Conservation (phyloP, 805 yeast genomes). For the Metschnikowia drakensbergensis region DNA sequence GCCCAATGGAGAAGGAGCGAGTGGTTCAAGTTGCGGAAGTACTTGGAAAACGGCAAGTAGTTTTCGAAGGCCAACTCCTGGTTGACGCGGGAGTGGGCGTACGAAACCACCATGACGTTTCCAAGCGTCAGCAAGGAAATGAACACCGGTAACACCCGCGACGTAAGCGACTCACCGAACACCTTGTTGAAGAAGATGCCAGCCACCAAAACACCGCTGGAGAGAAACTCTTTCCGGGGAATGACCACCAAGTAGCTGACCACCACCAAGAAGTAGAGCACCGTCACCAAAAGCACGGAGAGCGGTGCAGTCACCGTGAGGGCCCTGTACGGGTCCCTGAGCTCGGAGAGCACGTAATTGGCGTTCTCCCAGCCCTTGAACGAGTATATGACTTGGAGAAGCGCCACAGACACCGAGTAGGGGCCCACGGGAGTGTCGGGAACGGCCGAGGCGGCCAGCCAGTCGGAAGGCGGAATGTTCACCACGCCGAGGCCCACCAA, state of each 20-base stretch:
- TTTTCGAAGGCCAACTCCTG: slow-evolving; percentile 53
- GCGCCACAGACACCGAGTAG: slow-evolving; percentile 53
- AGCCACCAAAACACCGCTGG: slow-evolving; percentile 61
- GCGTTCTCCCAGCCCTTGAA: slow-evolving; percentile 73
- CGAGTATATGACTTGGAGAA: slow-evolving; percentile 57
- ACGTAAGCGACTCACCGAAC: slow-evolving; percentile 53
- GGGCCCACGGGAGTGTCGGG: slow-evolving; percentile 22
- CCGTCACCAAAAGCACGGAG: slow-evolving; percentile 50
- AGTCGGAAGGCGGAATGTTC: background rate
- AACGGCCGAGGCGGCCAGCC: background rate
- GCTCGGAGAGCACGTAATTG: slow-evolving; percentile 58
- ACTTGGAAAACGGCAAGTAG: slow-evolving; percentile 47
- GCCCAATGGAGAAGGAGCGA: slow-evolving; percentile 54
- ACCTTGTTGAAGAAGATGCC: slow-evolving; percentile 56
- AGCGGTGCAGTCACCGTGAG: slow-evolving; percentile 58
- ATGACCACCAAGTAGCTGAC: slow-evolving; percentile 56
- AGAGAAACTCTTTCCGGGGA: slow-evolving; percentile 42
- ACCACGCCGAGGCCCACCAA: slow-evolving; percentile 35
- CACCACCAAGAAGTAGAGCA: slow-evolving; percentile 53
- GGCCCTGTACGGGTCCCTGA: slow-evolving; percentile 53
- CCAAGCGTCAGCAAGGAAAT: slow-evolving; percentile 64
- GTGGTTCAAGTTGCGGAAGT: slow-evolving; percentile 42
- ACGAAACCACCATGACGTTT: slow-evolving; percentile 60
- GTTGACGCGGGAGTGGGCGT: slow-evolving; percentile 56
- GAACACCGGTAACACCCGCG: slow-evolving; percentile 48